A percentile compares a stretch with the other conserved stretches of the same genome.
Conservation (phyloP, 73 alveolate genomes). For the Uronychia binucleata region DNA sequence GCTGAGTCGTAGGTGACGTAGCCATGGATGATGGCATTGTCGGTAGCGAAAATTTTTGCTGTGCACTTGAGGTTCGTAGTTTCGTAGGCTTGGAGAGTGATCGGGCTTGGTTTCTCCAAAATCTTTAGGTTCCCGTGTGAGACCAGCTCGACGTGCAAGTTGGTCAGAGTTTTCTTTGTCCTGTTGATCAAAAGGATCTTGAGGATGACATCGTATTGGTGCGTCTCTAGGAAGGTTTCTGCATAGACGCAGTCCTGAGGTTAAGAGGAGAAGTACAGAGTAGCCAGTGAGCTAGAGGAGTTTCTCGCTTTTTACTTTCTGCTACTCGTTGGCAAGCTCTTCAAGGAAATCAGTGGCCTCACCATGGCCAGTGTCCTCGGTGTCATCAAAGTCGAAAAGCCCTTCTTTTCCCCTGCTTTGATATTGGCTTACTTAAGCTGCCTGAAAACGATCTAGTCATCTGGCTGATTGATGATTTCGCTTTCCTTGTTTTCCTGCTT, state of each 20-base stretch:
- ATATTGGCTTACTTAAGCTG: too few relatives aligned
- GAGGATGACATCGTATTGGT: conserved; percentile 85
- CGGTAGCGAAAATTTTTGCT: conserved; percentile 83
- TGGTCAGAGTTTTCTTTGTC: conserved; percentile 85
- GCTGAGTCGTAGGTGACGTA: conserved; percentile 87
- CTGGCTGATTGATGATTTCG: conserved; percentile 43
- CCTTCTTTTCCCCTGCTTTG: conserved; percentile 69
- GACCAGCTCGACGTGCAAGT: conserved; percentile 80
- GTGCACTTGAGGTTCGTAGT: conserved; percentile 72
- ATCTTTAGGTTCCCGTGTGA: conserved; percentile 88
- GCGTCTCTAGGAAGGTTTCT: conserved; percentile 87
- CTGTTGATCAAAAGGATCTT: conserved; percentile 84
- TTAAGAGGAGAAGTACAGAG: conserved; percentile 46
- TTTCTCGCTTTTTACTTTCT: conserved; percentile 35
- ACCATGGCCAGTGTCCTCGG: conserved; percentile 62
- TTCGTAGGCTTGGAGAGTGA: conserved; percentile 83
- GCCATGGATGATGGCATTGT: conserved; percentile 93
- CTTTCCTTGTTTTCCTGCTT: neutral
- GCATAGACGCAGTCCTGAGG: conserved; percentile 82
- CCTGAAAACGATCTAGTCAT: conserved; percentile 65
- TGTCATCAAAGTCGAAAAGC: conserved; percentile 68
- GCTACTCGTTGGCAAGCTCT: conserved; percentile 31
- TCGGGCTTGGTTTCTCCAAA: conserved; percentile 87
- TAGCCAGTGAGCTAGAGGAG: conserved; percentile 88
- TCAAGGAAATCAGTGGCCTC: conserved; percentile 35